Base-by-base conservation (phyloP, 768 basidiomycete species). In the Lactifluus echinatus region DNA sequence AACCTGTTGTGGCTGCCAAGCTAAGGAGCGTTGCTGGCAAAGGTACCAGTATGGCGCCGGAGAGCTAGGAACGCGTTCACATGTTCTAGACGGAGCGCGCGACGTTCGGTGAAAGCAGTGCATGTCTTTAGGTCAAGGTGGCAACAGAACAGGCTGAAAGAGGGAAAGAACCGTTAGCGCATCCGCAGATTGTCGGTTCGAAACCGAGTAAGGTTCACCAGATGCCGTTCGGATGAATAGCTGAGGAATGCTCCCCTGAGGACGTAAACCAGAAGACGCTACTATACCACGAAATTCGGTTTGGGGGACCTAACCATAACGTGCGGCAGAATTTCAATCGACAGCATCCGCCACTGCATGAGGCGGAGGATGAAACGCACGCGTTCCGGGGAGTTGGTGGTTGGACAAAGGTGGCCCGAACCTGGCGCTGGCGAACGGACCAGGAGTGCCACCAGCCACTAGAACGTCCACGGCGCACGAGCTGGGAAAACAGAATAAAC, bases 11-110 rank as follows among this genome's bases (percentile, higher is more conserved):
- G 45, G 31, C 23, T 39, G 21, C 28, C 21, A 47, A 55, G 17
- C 36, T 28, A 31, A 31, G 28, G 28, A 33, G 36, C 11, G 24
- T 45, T 36, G 17, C 45, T 47, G 2, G 53, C 53, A 36, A 54
- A 47, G 45, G 53, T n/a, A 4, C 1, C 15, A 21, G 39, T 2
- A 15, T 39, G 15, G 47, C 53, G 45, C 53, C 45, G 37, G 19
- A 12, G 17, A 37, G 36, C 21, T 46, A 55, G 53, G 53, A 55
- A 55, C 53, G 19, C 14, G 45, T 15, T 47, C 45, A 47, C 53
- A 47, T 55, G 53, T 47, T 28, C 45, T 36, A 39, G 34, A 55
- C 53, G 53, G 53, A 55, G 53, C 53, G 53, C 53, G 53, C 53
- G 21, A 47, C 12, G 10, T 26, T 26, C 28, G 21, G 36, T 28